Conservation (phyloP, 116 monocot genomes). For the Phalaenopsis hybrid region DNA sequence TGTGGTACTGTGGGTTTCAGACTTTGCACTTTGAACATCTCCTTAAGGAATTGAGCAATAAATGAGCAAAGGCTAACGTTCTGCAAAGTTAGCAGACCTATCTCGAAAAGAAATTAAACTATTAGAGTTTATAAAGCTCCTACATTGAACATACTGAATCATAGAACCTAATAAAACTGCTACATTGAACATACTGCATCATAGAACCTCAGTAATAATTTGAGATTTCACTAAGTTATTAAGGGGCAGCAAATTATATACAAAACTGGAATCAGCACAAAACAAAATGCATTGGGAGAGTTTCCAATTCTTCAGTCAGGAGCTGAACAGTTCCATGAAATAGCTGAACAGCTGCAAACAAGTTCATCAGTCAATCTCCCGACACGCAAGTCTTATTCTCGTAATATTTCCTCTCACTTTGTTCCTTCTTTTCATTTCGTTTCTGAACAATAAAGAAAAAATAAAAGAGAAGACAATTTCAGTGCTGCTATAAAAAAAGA, state of each 20-base stretch:
- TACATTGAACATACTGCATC: not conserved
- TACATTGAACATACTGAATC: not conserved
- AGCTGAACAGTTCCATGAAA: not conserved
- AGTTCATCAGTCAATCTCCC: slow-evolving; percentile 40
- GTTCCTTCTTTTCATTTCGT: slow-evolving; percentile 92
- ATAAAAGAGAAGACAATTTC: not conserved
- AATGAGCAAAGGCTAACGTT: too few species aligned
- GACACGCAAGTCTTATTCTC: slow-evolving; percentile 49
- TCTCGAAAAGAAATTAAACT: not conserved
- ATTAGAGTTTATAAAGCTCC: not conserved
- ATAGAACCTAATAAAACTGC: not conserved
- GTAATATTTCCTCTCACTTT: slow-evolving; percentile 76
- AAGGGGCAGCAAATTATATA: not conserved
- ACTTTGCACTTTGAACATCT: too few species aligned
- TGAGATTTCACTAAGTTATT: too few species aligned
- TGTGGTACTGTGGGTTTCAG: too few species aligned
- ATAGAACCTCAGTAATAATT: not conserved
- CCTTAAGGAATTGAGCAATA: too few species aligned
- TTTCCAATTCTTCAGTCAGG: not conserved
- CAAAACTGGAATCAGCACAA: not conserved
- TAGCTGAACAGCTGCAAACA: not conserved
- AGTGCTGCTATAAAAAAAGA: too few species aligned
- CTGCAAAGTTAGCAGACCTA: too few species aligned
- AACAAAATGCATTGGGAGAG: not conserved
- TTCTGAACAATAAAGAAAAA: slow-evolving; percentile 37